Evolutionary conservation across 2,329 filamentous ascomycete genomes (phyloP).

Genomic region (Chrysoporthe cubensis): DNA sequence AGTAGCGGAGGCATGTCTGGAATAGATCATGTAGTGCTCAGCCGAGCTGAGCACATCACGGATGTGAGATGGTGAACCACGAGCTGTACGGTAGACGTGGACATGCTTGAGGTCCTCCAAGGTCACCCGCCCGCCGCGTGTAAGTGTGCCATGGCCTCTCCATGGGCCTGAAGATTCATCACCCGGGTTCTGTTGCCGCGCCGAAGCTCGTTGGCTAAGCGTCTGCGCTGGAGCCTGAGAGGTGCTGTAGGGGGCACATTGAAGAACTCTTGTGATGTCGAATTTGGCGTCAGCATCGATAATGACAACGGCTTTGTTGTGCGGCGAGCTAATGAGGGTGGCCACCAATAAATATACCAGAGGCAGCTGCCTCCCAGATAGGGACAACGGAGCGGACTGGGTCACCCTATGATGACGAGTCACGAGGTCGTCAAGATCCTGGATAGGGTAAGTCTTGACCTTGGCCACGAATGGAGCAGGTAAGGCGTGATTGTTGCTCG

Average conservation of each 20-base stretch:
- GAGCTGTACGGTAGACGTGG: conserved; percentile 51
- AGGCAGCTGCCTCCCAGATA: conserved; percentile 57
- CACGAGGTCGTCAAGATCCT: conserved; percentile 51
- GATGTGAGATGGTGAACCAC: conserved; percentile 30
- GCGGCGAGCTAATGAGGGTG: conserved; percentile 52
- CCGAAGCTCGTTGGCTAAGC: conserved; percentile 2
- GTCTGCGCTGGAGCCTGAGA: conserved; percentile 14
- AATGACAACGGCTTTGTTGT: conserved; percentile 54
- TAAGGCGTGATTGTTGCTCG: conserved; percentile 24
- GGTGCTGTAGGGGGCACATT: conserved; percentile 18
- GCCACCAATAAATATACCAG: conserved; percentile 61
- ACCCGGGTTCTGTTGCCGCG: conserved; percentile 1
- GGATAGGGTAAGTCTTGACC: conserved; percentile 43
- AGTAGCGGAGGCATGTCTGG: conserved; percentile 45
- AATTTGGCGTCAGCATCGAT: conserved; percentile 61
- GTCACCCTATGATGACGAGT: conserved; percentile 52
- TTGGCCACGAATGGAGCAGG: conserved; percentile 19
- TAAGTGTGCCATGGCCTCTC: neutral
- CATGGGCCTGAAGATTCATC: neutral
- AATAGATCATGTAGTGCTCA: conserved; percentile 56
- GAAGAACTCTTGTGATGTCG: conserved; percentile 53
- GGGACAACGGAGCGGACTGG: conserved; percentile 50
- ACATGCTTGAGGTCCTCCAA: conserved; percentile 51
- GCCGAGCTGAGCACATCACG: conserved; percentile 45
- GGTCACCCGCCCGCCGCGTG: conserved; percentile 24